Evolutionary conservation across 257 asterid species (phyloP), one percentile per base, ranked within the genome.

Genomic region (Gynochthodes officinalis): DNA sequence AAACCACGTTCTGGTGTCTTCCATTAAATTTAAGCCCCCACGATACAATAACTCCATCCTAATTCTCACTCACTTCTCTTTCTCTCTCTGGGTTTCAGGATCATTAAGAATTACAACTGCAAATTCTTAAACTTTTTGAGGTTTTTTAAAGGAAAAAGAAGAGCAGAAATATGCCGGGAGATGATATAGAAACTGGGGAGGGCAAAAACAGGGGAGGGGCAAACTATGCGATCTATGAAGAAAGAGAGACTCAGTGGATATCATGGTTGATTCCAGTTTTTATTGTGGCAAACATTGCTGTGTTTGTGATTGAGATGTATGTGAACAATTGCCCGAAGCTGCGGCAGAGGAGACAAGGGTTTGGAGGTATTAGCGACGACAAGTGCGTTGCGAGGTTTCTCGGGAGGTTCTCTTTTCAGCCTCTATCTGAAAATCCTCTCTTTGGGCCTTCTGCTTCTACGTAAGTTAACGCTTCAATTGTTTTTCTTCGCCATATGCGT

Each of bases 361-460:
- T 30, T 44, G 75, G 73, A 7, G 77, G 21, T 2, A 69, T 3
- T 7, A 42, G 53, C 21, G 52, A 46, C 30, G 75, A 70, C 44
- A 86, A 64, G 80, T 93, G 98, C 61, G 86, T 85, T 23, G 91
- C 87, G 0, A 78, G 86, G 83, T 89, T 89, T 76, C 90, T 91
- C 6, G 89, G 95, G 70, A 77, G 97, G 77, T 83, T 91, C 52
- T 88, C 97, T 32, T 94, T 89, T 65, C 96, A 94, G 89, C 97
- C 97, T 4, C 54, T 86, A 55, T 69, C 82, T 44, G 90, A 94
- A 77, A 94, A 94, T 81, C 99, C 98, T 28, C 72, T 88, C 54
- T 78, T 94, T 25, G 99, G 99, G 2, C 97, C 99, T 79, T 89
- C 99, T 77, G 81, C 96, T 74, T 76, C 87, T 27, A 87, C 97